Base-by-base conservation (phyloP, 225 moss, liverwort and hornwort genomes). In the Asterella californica region DNA sequence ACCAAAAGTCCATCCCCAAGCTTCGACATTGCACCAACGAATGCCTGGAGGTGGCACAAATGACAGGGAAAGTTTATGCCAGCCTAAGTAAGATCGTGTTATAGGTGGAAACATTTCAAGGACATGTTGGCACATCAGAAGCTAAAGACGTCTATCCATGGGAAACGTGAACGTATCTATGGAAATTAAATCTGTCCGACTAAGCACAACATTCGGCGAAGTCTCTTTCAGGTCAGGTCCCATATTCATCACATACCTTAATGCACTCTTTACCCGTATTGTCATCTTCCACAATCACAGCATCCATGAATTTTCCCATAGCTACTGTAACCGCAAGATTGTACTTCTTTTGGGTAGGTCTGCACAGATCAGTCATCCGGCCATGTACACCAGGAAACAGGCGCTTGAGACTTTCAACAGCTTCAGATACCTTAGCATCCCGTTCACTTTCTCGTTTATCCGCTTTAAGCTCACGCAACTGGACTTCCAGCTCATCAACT, bases 331-430 rank as follows among this genome's bases (percentile, higher is more conserved):
- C 93, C 18, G 99, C 93, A 85, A 95, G 87, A 83, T 99, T 99
- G 77, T 91, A 99, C 80, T 95, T 99, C 83, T 99, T 99, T 83
- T 99, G 99, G 52, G 99, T 91, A 18, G 99, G 99, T 79, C 95
- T 95, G 83, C 99, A 99, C n/a, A 99, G 93, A 83, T 99, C 99
- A 76, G 93, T 99, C 99, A 99, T 95, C 33, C 95, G 93, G 50
- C 99, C 99, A 88, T 99, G 92, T 76, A 99, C 99, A 74, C 95
- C 99, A 81, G 99, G 91, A 87, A 99, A 99, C 76, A 99, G 83
- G 48, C 99, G 93, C 92, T 92, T 95, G 76, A 99, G 85, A 81
- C 91, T 99, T 83, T 93, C 90, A 27, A 99, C 93, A 59, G 99
- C 99, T 88, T 99, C 99, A 49, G 99, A 89, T 67, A 86, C 86